phyloP scores from a whole-genome alignment of 2,329 filamentous ascomycete species.

The Hypoxylon sp. region DNA sequence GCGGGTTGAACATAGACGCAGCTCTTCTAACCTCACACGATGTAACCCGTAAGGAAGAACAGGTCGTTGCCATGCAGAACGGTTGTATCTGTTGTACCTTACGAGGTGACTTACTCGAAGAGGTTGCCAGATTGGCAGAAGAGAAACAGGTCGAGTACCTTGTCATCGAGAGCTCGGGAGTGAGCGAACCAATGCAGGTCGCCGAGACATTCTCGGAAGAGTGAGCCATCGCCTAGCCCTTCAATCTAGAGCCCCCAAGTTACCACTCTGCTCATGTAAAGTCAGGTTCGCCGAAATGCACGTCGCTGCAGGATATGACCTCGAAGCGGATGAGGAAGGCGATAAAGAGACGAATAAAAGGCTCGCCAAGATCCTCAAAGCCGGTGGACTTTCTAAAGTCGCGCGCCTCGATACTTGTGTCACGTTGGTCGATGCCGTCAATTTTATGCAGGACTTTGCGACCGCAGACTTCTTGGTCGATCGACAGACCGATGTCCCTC shows the following conservation, averaged over 20 bases:
- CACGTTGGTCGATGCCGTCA: constrained; percentile 80
- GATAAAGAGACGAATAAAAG: constrained; percentile 45
- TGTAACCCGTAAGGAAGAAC: constrained; percentile 68
- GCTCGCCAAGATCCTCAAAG: constrained; percentile 49
- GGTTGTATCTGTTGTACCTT: constrained; percentile 83
- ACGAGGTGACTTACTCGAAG: constrained; percentile 76
- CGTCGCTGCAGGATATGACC: constrained; percentile 46
- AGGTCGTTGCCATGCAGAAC: constrained; percentile 76
- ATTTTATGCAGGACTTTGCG: constrained; percentile 78
- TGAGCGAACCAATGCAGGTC: constrained; percentile 80
- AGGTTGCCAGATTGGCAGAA: constrained; percentile 74
- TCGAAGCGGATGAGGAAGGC: constrained; percentile 47
- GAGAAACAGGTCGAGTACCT: constrained; percentile 76
- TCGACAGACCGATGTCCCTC: constrained; percentile 68
- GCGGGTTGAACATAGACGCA: constrained; percentile 74
- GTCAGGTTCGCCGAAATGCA: constrained; percentile 50
- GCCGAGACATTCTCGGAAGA: constrained; percentile 72
- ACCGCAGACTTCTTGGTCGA: constrained; percentile 76
- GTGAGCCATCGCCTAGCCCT: constrained; percentile 14
- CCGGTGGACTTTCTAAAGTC: constrained; percentile 74
- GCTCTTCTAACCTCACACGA: constrained; percentile 69
- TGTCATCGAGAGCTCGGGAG: constrained; percentile 77
- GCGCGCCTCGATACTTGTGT: constrained; percentile 77
- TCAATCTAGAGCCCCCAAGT: not conserved
- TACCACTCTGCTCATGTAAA: constrained; percentile 48